Percentiles rank a stretch among this genome's conserved stretches.
Evolutionary conservation across 2,329 filamentous ascomycete genomes (phyloP).

Genomic region (Epichloe sibirici): DNA sequence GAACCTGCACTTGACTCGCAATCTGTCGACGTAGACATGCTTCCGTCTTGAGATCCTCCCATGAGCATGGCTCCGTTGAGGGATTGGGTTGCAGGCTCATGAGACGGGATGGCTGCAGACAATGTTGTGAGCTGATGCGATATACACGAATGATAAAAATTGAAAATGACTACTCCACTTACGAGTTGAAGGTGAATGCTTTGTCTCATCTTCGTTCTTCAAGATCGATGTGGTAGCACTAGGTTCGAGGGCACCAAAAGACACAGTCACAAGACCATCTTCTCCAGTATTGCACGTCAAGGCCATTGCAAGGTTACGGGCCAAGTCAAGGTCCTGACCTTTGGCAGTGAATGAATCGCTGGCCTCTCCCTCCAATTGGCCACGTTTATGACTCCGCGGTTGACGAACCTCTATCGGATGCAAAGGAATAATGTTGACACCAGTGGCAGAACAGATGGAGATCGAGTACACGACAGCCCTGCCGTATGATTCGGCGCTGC

Average conservation of each 20-base stretch:
- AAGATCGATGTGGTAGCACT: conserved; percentile 6
- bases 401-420: conserved; percentile 17
- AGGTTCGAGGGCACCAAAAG: conserved; percentile 9
- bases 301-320: conserved; percentile 13
- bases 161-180: background rate
- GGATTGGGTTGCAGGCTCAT: background rate
- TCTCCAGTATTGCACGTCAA: conserved; percentile 18
- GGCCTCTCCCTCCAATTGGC: conserved; percentile 4
- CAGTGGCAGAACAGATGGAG: conserved; percentile 15
- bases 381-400: background rate
- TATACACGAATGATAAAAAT: background rate
- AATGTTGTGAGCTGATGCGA: background rate
- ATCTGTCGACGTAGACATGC: background rate
- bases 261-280: conserved; percentile 21
- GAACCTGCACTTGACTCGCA: background rate
- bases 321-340: conserved; percentile 8
- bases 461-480: conserved; percentile 17
- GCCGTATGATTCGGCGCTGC: conserved; percentile 17
- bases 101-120: background rate
- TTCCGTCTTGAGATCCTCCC: background rate
- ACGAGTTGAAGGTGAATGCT: background rate
- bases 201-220: background rate
- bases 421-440: conserved; percentile 16
- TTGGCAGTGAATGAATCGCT: background rate
- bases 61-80: background rate